Percentiles rank a stretch among this genome's conserved stretches.
Evolutionary conservation across 2,329 filamentous ascomycete species (phyloP).

Genomic region (Penicillium hesseltinei): DNA sequence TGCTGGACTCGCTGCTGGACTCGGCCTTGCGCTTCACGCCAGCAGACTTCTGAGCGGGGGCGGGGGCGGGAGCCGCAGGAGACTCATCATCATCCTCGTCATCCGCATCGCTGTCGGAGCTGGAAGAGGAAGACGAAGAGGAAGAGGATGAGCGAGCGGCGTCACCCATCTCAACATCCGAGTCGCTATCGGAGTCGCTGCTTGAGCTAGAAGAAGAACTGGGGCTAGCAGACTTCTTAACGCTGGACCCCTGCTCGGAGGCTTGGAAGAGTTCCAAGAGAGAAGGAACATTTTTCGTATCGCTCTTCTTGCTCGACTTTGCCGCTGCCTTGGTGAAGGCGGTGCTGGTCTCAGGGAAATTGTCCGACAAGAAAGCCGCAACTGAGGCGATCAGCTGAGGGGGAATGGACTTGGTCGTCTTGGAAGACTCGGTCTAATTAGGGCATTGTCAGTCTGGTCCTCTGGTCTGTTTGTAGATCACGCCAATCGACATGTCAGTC

Average conservation of each 20-base stretch:
- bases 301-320: slow-evolving; percentile 26
- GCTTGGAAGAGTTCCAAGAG: slow-evolving; percentile 32
- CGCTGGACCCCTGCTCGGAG: slow-evolving; percentile 16
- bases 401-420: slow-evolving; percentile 38
- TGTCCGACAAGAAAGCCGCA: slow-evolving; percentile 63
- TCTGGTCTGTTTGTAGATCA: background rate
- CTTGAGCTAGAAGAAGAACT: slow-evolving; percentile 19
- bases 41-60: slow-evolving; percentile 36
- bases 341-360: slow-evolving; percentile 61
- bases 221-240: slow-evolving; percentile 20
- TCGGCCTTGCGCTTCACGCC: slow-evolving; percentile 60
- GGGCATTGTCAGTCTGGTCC: slow-evolving; percentile 6
- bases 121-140: slow-evolving; percentile 36
- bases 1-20: slow-evolving; percentile 44
- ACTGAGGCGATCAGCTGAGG: slow-evolving; percentile 65
- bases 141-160: slow-evolving; percentile 32
- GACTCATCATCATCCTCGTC: slow-evolving; percentile 56
- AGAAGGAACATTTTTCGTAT: slow-evolving; percentile 35
- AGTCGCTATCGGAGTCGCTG: slow-evolving; percentile 33
- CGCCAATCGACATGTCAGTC: background rate
- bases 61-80: slow-evolving; percentile 32
- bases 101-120: slow-evolving; percentile 52
- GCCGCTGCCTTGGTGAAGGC: slow-evolving; percentile 63
- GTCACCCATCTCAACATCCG: slow-evolving; percentile 46
- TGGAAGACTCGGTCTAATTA: slow-evolving; percentile 25